Evolutionary conservation across 1,284 basidiomycete species (phyloP).

Genomic region (Marasmius tenuissimus): DNA sequence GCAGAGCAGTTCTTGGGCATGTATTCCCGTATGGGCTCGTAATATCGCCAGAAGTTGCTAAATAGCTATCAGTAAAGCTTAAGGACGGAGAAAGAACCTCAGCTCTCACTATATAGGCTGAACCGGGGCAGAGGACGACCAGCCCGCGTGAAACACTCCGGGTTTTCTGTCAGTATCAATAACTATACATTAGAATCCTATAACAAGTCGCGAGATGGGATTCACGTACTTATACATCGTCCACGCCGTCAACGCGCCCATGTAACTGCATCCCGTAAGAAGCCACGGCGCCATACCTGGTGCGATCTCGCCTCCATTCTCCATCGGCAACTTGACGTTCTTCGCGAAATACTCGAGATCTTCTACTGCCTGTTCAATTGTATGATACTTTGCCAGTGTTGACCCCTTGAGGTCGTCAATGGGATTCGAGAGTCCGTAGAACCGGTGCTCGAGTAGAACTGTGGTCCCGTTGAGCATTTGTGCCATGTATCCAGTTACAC

Average conservation of each 20-base stretch:
- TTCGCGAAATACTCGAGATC: constrained; percentile 71
- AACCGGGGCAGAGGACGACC: constrained; percentile 71
- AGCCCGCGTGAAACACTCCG: constrained; percentile 64
- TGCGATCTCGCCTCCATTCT: constrained; percentile 54
- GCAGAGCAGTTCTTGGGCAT: constrained; percentile 76
- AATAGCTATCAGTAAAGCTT: neutral
- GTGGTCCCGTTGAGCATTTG: constrained; percentile 64
- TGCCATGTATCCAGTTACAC: constrained; percentile 66
- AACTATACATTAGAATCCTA: constrained; percentile 19
- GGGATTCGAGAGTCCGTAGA: constrained; percentile 52
- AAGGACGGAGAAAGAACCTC: neutral
- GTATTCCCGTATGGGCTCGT: constrained; percentile 64
- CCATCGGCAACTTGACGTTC: constrained; percentile 66
- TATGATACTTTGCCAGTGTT: constrained; percentile 54
- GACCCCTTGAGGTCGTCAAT: constrained; percentile 58
- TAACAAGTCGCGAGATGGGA: neutral
- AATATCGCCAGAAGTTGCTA: constrained; percentile 71
- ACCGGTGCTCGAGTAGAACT: constrained; percentile 54
- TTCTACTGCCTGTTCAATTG: constrained; percentile 70
- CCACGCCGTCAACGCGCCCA: constrained; percentile 60
- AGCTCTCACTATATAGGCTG: constrained; percentile 57
- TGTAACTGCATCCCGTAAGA: constrained; percentile 2
- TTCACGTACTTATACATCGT: constrained; percentile 64
- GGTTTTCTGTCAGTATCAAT: constrained; percentile 48
- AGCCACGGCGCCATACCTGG: constrained; percentile 68